phyloP scores from a whole-genome alignment of 2,329 filamentous ascomycete species.

The Purpureocillium takamizusanense region DNA sequence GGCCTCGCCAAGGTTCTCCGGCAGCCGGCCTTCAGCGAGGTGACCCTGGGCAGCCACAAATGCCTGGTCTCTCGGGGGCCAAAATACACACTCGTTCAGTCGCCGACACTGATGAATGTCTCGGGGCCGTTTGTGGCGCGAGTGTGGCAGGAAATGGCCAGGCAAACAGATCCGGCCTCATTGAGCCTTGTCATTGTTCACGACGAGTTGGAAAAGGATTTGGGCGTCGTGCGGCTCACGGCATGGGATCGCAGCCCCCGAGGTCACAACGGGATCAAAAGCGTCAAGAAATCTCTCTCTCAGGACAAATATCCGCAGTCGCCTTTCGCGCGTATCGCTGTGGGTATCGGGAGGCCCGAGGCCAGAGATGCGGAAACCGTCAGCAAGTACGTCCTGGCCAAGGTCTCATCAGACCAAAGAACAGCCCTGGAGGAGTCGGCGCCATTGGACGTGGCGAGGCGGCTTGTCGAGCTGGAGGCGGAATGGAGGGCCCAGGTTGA shows the following conservation, averaged over 20 bases:
- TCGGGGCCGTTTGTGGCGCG: conserved; percentile 62
- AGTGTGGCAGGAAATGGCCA: conserved; percentile 53
- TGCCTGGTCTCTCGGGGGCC: conserved; percentile 37
- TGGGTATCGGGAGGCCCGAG: conserved; percentile 80
- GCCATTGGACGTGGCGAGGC: conserved; percentile 40
- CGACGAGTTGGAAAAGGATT: conserved; percentile 71
- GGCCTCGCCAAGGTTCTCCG: conserved; percentile 38
- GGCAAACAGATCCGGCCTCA: conserved; percentile 19
- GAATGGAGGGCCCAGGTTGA: conserved; percentile 22
- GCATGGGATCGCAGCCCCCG: conserved; percentile 54
- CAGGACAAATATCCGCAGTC: conserved; percentile 29
- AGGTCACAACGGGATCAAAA: conserved; percentile 70
- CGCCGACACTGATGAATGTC: conserved; percentile 73
- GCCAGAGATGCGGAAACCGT: conserved; percentile 60
- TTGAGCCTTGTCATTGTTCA: conserved; percentile 67
- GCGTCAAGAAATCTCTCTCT: conserved; percentile 44
- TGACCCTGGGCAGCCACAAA: conserved; percentile 40
- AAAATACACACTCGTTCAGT: conserved; percentile 64
- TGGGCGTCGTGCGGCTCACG: conserved; percentile 59
- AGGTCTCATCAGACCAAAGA: conserved; percentile 48
- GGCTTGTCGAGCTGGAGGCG: conserved; percentile 36
- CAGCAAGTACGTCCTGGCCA: conserved; percentile 65
- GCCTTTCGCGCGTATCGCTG: conserved; percentile 53
- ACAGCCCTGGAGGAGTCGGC: conserved; percentile 40
- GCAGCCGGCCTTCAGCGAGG: conserved; percentile 40